phyloP scores from a whole-genome alignment of 2,329 filamentous ascomycete genomes.

The Ophiocordyceps camponoti-saundersi region DNA sequence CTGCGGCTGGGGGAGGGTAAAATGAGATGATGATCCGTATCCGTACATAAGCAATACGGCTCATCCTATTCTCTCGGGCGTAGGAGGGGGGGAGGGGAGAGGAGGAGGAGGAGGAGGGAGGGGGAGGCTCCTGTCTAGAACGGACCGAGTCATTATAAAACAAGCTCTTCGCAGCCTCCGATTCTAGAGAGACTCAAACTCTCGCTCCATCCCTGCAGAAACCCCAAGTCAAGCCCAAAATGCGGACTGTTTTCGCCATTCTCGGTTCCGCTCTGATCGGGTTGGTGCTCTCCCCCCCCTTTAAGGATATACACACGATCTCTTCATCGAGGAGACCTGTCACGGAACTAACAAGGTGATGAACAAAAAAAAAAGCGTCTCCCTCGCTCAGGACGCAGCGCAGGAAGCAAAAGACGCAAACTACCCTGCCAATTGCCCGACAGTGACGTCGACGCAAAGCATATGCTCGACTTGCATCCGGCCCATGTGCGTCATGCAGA shows the following conservation, averaged over 20 bases:
- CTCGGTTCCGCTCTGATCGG: background rate
- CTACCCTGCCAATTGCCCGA: slow-evolving; percentile 12
- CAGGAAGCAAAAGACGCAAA: background rate
- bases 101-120: too few species aligned
- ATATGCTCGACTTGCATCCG: slow-evolving; percentile 17
- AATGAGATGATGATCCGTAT: background rate
- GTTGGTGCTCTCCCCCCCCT: background rate
- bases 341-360: background rate
- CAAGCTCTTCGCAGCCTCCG: background rate
- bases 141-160: background rate
- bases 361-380: background rate
- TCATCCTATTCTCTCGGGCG: too few species aligned
- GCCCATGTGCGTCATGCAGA: slow-evolving; percentile 12
- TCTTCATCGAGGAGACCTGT: too few species aligned
- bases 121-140: too few species aligned
- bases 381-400: background rate
- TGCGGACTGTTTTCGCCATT: background rate
- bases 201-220: background rate
- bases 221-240: background rate
- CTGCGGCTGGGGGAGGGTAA: background rate
- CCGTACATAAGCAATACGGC: background rate
- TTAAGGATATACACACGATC: background rate
- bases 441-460: slow-evolving; percentile 13
- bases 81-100: too few species aligned
- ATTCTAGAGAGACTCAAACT: background rate